These are phyloP conservation scores for Arctium minus DNA, from an alignment of 129 eudicot species.

Conservation along the genomic window DNA sequence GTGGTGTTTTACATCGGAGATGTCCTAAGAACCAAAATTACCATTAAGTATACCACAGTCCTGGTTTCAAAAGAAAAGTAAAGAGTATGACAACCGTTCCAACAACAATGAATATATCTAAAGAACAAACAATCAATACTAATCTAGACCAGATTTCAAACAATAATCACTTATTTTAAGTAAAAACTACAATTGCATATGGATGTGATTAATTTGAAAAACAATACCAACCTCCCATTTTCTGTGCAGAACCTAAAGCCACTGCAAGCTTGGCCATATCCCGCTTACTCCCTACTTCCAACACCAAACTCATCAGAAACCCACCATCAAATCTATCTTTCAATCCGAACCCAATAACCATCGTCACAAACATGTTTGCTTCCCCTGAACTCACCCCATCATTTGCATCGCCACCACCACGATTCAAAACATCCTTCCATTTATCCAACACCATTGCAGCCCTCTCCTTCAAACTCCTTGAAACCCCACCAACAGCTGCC, in stretches of 20 bases:
- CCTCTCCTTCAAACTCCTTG: constrained; percentile 16
- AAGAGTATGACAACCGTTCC: not conserved
- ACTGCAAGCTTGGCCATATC: constrained; percentile 42
- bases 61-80: not conserved
- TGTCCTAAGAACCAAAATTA: not conserved
- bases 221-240: constrained; percentile 31
- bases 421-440: constrained; percentile 34
- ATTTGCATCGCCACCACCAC: constrained; percentile 31
- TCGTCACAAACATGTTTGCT: constrained; percentile 38
- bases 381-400: constrained; percentile 38
- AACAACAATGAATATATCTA: not conserved
- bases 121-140: not conserved
- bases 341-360: constrained; percentile 44
- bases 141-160: not conserved
- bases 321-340: constrained; percentile 35
- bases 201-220: no score
- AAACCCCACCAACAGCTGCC: constrained; percentile 24
- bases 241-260: constrained; percentile 29
- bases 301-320: constrained; percentile 31
- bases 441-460: constrained; percentile 31
- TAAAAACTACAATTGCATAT: not conserved
- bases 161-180: not conserved
- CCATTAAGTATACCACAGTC: not conserved
- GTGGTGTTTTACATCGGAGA: not conserved
- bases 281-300: constrained; percentile 35